Evolutionary conservation across 441 rosid genomes (phyloP).

Genomic region (Breynia disticha): DNA sequence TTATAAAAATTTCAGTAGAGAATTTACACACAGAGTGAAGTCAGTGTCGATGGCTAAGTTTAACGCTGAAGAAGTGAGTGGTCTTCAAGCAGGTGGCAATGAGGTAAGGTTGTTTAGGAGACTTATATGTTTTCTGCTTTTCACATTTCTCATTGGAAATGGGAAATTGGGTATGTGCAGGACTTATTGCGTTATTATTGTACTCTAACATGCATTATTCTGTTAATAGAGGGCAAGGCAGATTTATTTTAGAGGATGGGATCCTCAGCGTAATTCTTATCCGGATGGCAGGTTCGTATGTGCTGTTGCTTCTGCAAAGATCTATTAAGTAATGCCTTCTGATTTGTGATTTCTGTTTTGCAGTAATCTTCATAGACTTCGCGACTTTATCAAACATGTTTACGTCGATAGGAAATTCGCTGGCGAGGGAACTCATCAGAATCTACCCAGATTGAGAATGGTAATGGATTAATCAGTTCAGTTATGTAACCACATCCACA

Average conservation of each 20-base stretch:
- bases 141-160: no score
- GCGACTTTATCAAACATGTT: constrained; percentile 76
- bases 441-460: constrained; percentile 35
- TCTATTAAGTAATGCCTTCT: constrained; percentile 14
- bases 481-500: no score
- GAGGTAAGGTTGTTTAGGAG: no score
- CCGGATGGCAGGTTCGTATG: constrained; percentile 70
- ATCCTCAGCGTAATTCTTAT: constrained; percentile 47
- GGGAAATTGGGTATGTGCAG: no score
- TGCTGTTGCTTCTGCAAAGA: not conserved
- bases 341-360: constrained; percentile 13
- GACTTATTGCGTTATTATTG: no score
- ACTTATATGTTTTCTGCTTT: no score
- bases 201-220: constrained; percentile 1
- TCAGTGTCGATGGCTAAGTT: constrained; percentile 90
- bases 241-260: constrained; percentile 64
- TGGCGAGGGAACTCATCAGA: constrained; percentile 36
- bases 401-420: constrained; percentile 64
- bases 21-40: constrained; percentile 85
- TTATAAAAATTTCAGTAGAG: constrained; percentile 45
- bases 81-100: constrained; percentile 82
- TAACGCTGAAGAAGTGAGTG: constrained; percentile 65
- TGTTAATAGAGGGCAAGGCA: constrained; percentile 58
- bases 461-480: constrained; percentile 21
- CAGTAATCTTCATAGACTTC: constrained; percentile 67